These are phyloP conservation scores for Xylaria grammica DNA, from an alignment of 495 filamentous ascomycete species.

Conservation along the genomic window DNA sequence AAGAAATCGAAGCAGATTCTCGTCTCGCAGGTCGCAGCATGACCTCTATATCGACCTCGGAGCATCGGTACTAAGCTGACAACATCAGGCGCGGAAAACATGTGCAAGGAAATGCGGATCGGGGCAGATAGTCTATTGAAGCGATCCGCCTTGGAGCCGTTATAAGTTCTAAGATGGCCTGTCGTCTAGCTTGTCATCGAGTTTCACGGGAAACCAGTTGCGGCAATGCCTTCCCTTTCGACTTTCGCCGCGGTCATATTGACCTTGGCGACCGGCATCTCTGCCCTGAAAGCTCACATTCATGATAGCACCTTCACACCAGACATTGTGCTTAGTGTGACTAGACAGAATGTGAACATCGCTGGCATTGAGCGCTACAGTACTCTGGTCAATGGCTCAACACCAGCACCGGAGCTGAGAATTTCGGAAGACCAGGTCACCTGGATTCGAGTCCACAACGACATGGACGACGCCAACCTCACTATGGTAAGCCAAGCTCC, in stretches of 20 bases:
- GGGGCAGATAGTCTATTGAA: neutral
- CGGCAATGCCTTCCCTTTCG: constrained; percentile 4
- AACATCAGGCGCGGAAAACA: neutral
- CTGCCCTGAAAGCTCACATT: constrained; percentile 6
- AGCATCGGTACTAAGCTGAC: constrained; percentile 2
- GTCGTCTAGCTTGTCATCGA: neutral
- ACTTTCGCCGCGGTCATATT: constrained; percentile 8
- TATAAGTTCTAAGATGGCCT: neutral
- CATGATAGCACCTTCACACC: constrained; percentile 33
- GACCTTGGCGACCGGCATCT: constrained; percentile 2
- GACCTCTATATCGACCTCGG: neutral
- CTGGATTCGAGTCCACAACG: constrained; percentile 63
- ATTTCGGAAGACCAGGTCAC: constrained; percentile 46
- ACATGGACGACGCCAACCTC: constrained; percentile 52
- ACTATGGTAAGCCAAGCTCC: constrained; percentile 51
- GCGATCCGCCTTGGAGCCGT: neutral
- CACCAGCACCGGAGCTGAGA: constrained; percentile 51
- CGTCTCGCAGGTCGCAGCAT: neutral
- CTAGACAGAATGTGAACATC: constrained; percentile 35
- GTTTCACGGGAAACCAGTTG: neutral
- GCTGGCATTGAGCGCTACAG: constrained; percentile 45
- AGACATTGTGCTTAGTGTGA: constrained; percentile 55
- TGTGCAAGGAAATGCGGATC: neutral
- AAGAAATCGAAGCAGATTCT: neutral
- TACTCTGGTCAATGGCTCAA: constrained; percentile 54